A percentile compares a stretch with the other conserved stretches of the same genome.
These are phyloP conservation scores for Paramecium tetraurelia DNA, from an alignment of 73 alveolate genomes.

Conservation along the genomic window DNA sequence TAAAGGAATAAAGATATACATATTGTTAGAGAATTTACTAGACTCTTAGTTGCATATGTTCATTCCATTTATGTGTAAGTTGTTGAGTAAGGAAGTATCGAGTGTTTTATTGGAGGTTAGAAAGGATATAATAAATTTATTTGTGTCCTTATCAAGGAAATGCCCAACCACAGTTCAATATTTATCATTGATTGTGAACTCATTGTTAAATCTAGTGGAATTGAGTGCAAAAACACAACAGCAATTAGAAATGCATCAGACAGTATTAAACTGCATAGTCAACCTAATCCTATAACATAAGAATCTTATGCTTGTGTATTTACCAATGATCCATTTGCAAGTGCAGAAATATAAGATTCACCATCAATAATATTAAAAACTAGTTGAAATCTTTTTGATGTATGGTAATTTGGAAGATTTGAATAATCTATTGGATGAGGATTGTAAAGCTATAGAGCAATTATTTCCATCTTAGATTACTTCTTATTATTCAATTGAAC, in stretches of 20 bases:
- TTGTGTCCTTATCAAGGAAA: constrained; percentile 13
- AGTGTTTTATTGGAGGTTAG: constrained; percentile 14
- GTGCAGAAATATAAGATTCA: constrained; percentile 49
- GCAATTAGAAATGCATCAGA: neutral
- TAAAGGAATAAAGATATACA: constrained; percentile 39
- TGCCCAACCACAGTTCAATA: constrained; percentile 60
- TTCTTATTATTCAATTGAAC: neutral
- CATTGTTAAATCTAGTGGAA: constrained; percentile 10
- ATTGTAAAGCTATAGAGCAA: neutral
- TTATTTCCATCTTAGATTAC: neutral
- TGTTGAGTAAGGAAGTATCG: constrained; percentile 26
- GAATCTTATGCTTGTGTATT: constrained; percentile 52
- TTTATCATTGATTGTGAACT: constrained; percentile 46
- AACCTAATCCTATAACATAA: constrained; percentile 32
- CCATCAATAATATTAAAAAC: constrained; percentile 41
- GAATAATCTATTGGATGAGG: constrained; percentile 37
- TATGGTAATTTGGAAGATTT: constrained; percentile 62
- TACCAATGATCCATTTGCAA: constrained; percentile 38
- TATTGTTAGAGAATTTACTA: neutral
- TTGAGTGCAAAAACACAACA: constrained; percentile 11
- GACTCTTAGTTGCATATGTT: constrained; percentile 61
- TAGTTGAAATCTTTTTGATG: constrained; percentile 55
- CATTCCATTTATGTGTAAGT: constrained; percentile 59
- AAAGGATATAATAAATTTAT: constrained; percentile 44
- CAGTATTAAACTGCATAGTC: constrained; percentile 48